Percentiles rank a stretch among this genome's conserved stretches.
Evolutionary conservation across 1,139 yeast species (phyloP).

Genomic region (Saccharomyces hybrid): DNA sequence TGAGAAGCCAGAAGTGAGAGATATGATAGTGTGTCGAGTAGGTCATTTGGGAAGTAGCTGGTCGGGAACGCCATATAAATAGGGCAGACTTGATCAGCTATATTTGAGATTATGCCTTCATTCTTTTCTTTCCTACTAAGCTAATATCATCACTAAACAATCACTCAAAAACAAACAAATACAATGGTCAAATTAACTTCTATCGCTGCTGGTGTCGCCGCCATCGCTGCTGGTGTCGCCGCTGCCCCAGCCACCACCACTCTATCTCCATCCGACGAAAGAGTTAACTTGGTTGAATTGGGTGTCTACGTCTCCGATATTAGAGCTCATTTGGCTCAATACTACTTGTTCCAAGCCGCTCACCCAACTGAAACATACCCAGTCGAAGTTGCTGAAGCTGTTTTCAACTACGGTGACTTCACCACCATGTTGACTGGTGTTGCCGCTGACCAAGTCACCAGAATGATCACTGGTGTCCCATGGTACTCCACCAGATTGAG

Average conservation of each 20-base stretch:
- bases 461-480: background rate
- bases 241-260: background rate
- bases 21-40: too few relatives aligned
- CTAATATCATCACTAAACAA: background rate
- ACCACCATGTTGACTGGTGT: background rate
- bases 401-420: background rate
- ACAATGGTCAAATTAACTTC: background rate
- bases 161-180: too few relatives aligned
- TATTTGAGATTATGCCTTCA: background rate
- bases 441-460: background rate
- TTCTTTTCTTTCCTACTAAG: background rate
- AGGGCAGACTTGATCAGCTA: background rate
- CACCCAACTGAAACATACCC: background rate
- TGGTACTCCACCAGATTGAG: background rate
- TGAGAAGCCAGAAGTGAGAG: too few relatives aligned
- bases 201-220: background rate
- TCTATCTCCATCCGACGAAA: background rate
- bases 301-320: background rate
- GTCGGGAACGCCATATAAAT: too few relatives aligned
- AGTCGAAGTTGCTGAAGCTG: background rate
- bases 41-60: too few relatives aligned
- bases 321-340: background rate
- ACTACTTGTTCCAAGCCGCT: background rate
- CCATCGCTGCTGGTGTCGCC: background rate
- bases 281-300: background rate